Percentiles rank a stretch among this genome's conserved stretches.
These are phyloP conservation scores for Boletus sensibilis DNA, from an alignment of 768 basidiomycete species.

Conservation along the genomic window DNA sequence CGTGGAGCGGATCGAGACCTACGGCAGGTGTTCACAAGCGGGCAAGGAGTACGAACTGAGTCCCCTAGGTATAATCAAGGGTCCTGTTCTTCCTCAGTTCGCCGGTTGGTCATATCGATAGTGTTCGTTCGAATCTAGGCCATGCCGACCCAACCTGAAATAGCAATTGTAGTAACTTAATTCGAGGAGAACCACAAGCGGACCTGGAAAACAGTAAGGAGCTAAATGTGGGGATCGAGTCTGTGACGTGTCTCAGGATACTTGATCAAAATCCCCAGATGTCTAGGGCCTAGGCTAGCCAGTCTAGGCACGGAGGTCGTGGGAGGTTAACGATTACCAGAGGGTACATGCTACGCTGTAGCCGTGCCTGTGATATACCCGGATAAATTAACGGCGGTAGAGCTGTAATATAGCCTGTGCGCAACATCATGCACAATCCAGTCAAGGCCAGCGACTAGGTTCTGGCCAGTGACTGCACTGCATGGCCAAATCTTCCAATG, in stretches of 20 bases:
- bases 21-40: not conserved
- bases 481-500: slow-evolving; percentile 89
- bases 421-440: slow-evolving; percentile 93
- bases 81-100: not conserved
- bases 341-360: not conserved
- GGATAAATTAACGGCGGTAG: slow-evolving; percentile 26
- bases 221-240: not conserved
- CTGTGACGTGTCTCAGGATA: slow-evolving; percentile 7
- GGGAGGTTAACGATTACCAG: slow-evolving; percentile 1
- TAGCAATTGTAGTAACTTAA: slow-evolving; percentile 3
- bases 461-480: slow-evolving; percentile 87
- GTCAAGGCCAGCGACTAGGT: slow-evolving; percentile 81
- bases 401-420: slow-evolving; percentile 80
- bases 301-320: slow-evolving; percentile 12
- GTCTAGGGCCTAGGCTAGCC: not conserved
- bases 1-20: slow-evolving; percentile 17
- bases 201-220: slow-evolving; percentile 4
- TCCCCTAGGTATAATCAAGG: not conserved
- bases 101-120: slow-evolving; percentile 9
- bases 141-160: slow-evolving; percentile 11
- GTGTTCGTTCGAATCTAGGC: slow-evolving; percentile 10
- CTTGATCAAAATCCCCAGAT: slow-evolving; percentile 1
- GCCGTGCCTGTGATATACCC: not conserved
- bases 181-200: slow-evolving; percentile 8
- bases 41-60: not conserved